These are phyloP conservation scores for Didymella glomerata DNA, from an alignment of 2,329 filamentous ascomycete species.

Conservation along the genomic window DNA sequence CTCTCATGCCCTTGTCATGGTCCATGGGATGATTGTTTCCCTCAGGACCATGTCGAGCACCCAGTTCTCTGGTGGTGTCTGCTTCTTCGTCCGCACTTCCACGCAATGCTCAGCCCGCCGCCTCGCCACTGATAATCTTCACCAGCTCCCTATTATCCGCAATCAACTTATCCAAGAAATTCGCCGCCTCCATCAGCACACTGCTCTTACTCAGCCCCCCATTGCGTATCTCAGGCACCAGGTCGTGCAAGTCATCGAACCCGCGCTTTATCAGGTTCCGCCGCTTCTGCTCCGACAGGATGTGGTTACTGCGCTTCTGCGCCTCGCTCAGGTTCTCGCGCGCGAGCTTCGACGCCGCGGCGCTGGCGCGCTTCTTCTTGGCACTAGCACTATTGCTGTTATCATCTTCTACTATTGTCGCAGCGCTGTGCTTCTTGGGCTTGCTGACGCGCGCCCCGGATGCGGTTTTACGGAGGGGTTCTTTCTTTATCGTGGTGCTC, in stretches of 20 bases:
- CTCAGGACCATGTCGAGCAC: no score
- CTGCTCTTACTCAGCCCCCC: conserved; percentile 85
- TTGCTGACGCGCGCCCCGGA: conserved; percentile 28
- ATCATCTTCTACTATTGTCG: not conserved
- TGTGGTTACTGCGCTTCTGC: conserved; percentile 86
- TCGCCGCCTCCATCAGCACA: conserved; percentile 76
- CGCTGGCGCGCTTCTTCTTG: conserved; percentile 42
- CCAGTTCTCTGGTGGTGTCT: no score
- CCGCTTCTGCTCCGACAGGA: conserved; percentile 86
- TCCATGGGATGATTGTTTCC: no score
- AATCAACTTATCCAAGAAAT: conserved; percentile 78
- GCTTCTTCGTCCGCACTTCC: not conserved
- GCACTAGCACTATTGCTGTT: conserved; percentile 14
- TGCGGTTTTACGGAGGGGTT: conserved; percentile 31
- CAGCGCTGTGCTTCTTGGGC: conserved; percentile 34
- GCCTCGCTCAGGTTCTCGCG: conserved; percentile 74
- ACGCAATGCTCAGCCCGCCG: not conserved
- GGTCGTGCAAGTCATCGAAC: conserved; percentile 78
- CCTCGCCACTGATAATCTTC: conserved; percentile 4
- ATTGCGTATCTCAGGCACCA: conserved; percentile 77
- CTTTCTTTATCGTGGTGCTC: conserved; percentile 27
- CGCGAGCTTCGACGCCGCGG: conserved; percentile 39
- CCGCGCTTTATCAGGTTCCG: conserved; percentile 82
- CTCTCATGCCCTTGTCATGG: no score
- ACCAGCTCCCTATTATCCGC: conserved; percentile 64